phyloP scores from a whole-genome alignment of 225 moss, liverwort and hornwort genomes.

The Polytrichum formosum region DNA sequence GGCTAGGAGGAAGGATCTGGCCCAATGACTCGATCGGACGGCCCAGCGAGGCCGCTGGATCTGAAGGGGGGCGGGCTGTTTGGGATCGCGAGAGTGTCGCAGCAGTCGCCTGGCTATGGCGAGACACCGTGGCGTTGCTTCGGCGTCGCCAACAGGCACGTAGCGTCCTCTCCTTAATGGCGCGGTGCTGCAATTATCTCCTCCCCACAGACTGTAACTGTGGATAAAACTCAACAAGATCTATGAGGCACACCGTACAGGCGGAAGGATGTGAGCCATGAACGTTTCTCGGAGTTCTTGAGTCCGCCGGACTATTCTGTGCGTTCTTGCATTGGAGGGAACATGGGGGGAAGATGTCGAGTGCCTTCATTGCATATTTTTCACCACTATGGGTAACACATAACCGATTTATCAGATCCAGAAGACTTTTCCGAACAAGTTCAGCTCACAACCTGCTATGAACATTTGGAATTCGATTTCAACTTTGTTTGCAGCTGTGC shows the following conservation, averaged over 20 bases:
- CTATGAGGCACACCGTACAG: not conserved
- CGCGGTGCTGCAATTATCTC: too few species aligned
- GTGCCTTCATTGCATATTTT: too few species aligned
- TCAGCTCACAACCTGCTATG: too few species aligned
- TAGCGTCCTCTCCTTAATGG: too few species aligned
- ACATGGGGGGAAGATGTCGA: too few species aligned
- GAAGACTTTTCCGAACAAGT: too few species aligned
- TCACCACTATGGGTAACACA: too few species aligned
- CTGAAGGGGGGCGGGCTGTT: constrained; percentile 5
- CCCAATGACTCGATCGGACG: not conserved
- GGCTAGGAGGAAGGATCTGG: too few species aligned
- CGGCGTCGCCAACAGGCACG: not conserved
- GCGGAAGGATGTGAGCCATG: not conserved
- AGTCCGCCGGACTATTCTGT: too few species aligned
- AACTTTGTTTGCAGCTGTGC: not conserved
- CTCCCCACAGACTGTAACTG: too few species aligned
- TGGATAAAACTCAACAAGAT: not conserved
- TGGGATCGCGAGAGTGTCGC: constrained; percentile 7
- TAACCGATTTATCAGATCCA: too few species aligned
- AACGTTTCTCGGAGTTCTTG: not conserved
- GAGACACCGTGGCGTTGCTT: not conserved
- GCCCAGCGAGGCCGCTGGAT: not conserved
- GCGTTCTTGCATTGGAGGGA: too few species aligned
- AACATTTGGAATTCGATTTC: not conserved
- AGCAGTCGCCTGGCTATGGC: not conserved